A percentile compares a stretch with the other conserved stretches of the same genome.
Evolutionary conservation across 495 filamentous ascomycete genomes (phyloP).

Genomic region (Tricharina praecox): DNA sequence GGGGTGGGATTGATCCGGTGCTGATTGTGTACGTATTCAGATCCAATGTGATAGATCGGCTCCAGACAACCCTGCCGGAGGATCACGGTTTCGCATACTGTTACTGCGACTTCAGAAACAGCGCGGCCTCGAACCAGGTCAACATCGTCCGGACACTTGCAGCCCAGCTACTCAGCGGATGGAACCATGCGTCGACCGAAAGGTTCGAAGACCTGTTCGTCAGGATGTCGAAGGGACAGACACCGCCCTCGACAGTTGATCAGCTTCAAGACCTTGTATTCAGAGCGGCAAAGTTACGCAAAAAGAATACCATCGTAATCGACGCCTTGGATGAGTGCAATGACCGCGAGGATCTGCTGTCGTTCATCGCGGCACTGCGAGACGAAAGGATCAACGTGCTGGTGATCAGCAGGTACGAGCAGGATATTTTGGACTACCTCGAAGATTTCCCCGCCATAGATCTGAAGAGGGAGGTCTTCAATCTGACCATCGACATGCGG

Average conservation of each 20-base stretch:
- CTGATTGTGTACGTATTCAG: no score
- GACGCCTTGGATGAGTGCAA: constrained; percentile 1
- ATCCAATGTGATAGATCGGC: not conserved
- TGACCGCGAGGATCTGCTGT: not conserved
- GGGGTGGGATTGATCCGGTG: not conserved
- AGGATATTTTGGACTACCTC: not conserved
- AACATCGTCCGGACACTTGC: not conserved
- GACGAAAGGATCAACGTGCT: not conserved
- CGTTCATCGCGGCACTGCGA: not conserved
- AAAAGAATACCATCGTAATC: not conserved
- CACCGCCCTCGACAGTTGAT: not conserved
- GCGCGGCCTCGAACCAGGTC: not conserved
- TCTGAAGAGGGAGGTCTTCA: not conserved
- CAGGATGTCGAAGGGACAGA: not conserved
- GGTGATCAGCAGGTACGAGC: not conserved
- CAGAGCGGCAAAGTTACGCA: not conserved
- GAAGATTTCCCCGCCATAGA: not conserved
- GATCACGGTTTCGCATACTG: not conserved
- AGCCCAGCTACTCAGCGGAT: not conserved
- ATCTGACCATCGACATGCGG: constrained; percentile 1
- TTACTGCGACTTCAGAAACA: not conserved
- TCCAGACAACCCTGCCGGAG: not conserved
- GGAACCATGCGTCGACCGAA: not conserved
- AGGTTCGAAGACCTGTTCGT: not conserved
- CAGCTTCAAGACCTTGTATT: not conserved